Percentiles rank a stretch among this genome's conserved stretches.
These are phyloP conservation scores for Areca catechu DNA, from an alignment of 176 grass and related monocot genomes.

Conservation along the genomic window DNA sequence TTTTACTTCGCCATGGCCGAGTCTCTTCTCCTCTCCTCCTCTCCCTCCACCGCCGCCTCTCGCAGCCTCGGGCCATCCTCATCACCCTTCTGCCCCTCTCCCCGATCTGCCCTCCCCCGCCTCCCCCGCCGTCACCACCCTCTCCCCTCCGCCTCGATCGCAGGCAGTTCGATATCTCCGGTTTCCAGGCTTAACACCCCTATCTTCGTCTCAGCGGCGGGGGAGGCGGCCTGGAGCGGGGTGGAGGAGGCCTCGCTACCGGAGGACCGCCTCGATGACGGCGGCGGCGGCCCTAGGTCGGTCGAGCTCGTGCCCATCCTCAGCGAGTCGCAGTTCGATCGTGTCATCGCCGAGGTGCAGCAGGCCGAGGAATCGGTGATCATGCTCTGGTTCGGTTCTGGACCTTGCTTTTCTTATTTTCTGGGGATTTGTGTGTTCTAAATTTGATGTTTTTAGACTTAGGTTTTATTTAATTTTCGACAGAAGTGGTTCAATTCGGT, in stretches of 20 bases:
- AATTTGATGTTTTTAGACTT: too few relatives aligned
- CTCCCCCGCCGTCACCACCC: neutral
- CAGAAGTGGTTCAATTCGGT: too few relatives aligned
- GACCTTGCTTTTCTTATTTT: neutral
- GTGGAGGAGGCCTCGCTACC: neutral
- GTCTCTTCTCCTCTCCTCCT: neutral
- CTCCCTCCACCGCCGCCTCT: neutral
- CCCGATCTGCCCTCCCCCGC: neutral
- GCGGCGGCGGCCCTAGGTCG: constrained; percentile 33
- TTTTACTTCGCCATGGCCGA: constrained; percentile 20
- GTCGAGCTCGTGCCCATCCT: constrained; percentile 54
- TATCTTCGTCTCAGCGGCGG: constrained; percentile 3
- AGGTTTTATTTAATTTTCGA: too few relatives aligned
- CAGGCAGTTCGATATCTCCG: constrained; percentile 22
- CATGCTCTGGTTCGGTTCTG: constrained; percentile 48
- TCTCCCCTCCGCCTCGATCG: constrained; percentile 10
- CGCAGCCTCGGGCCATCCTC: neutral
- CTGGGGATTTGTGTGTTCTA: too few relatives aligned
- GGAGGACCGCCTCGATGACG: constrained; percentile 1
- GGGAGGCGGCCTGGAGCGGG: constrained; percentile 10
- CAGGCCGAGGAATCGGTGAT: constrained; percentile 47
- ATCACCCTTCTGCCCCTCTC: neutral
- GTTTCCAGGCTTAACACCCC: neutral
- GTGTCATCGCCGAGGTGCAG: constrained; percentile 51
- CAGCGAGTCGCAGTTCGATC: constrained; percentile 60